Evolutionary conservation across 2,329 filamentous ascomycete genomes (phyloP), one percentile per base, ranked within the genome.

Genomic region (Epichloe gansuensis): DNA sequence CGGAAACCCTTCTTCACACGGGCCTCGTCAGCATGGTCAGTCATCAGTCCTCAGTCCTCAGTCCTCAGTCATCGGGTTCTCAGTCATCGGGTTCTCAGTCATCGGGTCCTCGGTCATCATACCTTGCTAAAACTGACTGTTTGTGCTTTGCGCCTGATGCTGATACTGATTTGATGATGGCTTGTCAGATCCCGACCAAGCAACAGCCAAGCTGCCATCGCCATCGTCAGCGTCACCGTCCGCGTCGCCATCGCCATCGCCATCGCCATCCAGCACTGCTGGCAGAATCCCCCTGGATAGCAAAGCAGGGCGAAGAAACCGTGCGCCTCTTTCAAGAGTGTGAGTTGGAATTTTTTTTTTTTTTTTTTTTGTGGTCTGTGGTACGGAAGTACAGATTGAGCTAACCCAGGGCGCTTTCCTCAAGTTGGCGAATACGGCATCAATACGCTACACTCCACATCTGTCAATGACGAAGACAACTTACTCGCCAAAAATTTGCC

Each of bases 381-480:
- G 21, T 5, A 12, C n/a, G 5, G n/a, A 2, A n/a, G 44, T 31
- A 31, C 5, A 21, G n/a, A 4, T 9, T 46, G n/a, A 45, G 4
- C 31, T 48, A 11, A 48, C 46, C 4, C 28, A 44, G 9, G 23
- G 4, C 17, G 25, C 21, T 15, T 21, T 15, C 25, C 7, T 7
- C 17, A 51, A 51, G 49, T 51, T 35, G 4, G 45, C 42, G 4
- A 37, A 2, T 21, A 38, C 38, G 49, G 49, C 31, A 38, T 51
- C 42, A 46, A 51, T 9, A 38, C 49, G 31, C 23, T 51, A 3
- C 6, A 5, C 31, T 51, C 49, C 4, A 51, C 49, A 23, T 45
- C 49, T 13, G 42, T 51, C 13, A 45, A 51, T 45, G 49, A 51
- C 4, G 23, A 51, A n/a, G 49, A 51, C 17, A 51, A 51, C 34